Evolutionary conservation across 768 basidiomycete genomes (phyloP).

Genomic region (Trametes meyenii): DNA sequence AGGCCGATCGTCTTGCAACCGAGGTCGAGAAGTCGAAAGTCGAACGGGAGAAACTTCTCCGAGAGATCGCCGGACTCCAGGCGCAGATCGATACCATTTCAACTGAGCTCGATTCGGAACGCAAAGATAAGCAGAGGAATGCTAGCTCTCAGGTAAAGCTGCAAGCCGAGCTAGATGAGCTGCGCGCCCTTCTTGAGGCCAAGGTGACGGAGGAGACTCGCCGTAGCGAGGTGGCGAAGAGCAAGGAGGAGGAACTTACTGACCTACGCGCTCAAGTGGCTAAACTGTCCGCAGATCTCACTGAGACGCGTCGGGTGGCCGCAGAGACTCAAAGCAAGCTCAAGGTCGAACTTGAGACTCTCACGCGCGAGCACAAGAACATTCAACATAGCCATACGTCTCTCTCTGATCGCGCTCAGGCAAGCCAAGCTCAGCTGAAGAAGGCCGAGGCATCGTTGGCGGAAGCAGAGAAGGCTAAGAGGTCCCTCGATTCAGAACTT

Average conservation of each 20-base stretch:
- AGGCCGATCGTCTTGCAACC: constrained; percentile 54
- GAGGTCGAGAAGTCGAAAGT: constrained; percentile 57
- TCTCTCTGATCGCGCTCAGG: constrained; percentile 62
- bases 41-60: constrained; percentile 56
- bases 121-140: constrained; percentile 53
- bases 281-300: constrained; percentile 67
- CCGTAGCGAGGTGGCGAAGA: constrained; percentile 81
- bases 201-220: constrained; percentile 87
- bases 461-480: constrained; percentile 70
- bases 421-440: constrained; percentile 51
- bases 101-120: constrained; percentile 62
- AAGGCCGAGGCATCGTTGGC: constrained; percentile 51
- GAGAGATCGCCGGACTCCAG: constrained; percentile 70
- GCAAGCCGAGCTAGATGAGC: constrained; percentile 82
- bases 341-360: constrained; percentile 72
- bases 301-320: constrained; percentile 60
- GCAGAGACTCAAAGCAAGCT: constrained; percentile 73
- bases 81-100: constrained; percentile 67
- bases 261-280: constrained; percentile 67
- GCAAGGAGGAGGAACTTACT: constrained; percentile 82
- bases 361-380: constrained; percentile 59
- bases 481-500: constrained; percentile 71
- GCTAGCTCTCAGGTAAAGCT: constrained; percentile 57
- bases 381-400: constrained; percentile 64
- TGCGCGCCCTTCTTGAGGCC: constrained; percentile 80